Percentiles rank a stretch among this genome's conserved stretches.
These are phyloP conservation scores for Harringtonia aguacate DNA, from an alignment of 2,329 filamentous ascomycete genomes.

Conservation along the genomic window DNA sequence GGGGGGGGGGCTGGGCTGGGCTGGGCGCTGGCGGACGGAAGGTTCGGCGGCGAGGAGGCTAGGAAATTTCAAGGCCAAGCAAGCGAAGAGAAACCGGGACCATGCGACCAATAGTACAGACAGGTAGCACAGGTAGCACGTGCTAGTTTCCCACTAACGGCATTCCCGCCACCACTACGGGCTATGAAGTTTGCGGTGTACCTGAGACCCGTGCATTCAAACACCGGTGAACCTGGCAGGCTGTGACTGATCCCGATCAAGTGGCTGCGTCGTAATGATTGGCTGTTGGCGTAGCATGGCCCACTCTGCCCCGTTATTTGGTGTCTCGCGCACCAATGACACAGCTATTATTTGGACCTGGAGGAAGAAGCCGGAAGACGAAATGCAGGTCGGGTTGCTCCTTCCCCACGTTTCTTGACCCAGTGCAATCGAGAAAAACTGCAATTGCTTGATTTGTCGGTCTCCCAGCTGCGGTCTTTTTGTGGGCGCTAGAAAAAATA, in stretches of 20 bases:
- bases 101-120: not conserved
- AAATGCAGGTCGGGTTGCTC: not conserved
- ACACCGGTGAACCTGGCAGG: not conserved
- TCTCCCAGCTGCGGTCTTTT: not conserved
- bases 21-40: no score
- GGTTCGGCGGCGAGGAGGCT: constrained; percentile 7
- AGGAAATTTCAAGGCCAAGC: constrained; percentile 1
- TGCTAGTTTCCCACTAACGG: constrained; percentile 1
- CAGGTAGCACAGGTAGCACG: not conserved
- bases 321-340: not conserved
- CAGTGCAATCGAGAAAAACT: not conserved
- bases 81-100: constrained; percentile 8
- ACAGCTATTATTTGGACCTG: not conserved
- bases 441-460: not conserved
- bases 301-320: not conserved
- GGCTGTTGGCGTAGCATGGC: not conserved
- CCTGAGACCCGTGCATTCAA: not conserved
- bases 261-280: not conserved
- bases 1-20: not conserved
- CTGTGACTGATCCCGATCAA: not conserved
- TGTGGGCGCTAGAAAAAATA: not conserved
- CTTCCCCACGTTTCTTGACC: constrained; percentile 4
- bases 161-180: not conserved
- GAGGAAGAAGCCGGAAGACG: constrained; percentile 13
- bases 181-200: not conserved